Conservation (phyloP, 257 asterid genomes). For the Handroanthus guayacan region DNA sequence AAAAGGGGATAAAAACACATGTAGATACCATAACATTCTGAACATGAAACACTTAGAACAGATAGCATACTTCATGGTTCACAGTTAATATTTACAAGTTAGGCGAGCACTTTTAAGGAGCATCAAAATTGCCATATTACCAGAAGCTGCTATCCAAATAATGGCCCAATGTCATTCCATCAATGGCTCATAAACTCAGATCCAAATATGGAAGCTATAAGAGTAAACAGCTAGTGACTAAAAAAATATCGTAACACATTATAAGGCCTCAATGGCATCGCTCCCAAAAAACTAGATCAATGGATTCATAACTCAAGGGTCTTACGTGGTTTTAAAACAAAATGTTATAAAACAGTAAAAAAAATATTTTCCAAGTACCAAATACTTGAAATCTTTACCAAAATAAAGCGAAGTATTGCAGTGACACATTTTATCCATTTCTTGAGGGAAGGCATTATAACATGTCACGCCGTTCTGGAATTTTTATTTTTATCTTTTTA, state of each 20-base stretch:
- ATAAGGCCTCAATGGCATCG: neutral
- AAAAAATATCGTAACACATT: neutral
- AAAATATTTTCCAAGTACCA: too few species aligned
- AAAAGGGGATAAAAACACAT: neutral
- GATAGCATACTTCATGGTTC: neutral
- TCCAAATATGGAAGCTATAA: neutral
- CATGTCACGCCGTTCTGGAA: too few species aligned
- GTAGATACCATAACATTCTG: neutral
- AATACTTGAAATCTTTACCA: too few species aligned
- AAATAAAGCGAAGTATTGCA: too few species aligned
- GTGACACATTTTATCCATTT: too few species aligned
- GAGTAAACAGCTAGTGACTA: neutral
- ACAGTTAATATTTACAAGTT: neutral
- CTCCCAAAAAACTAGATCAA: neutral
- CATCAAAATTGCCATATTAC: neutral
- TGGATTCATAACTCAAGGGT: neutral
- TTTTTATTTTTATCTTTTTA: too few species aligned
- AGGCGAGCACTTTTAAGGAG: conserved; percentile 1
- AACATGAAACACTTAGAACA: neutral
- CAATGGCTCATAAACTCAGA: neutral
- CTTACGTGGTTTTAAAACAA: too few species aligned
- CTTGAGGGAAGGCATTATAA: too few species aligned
- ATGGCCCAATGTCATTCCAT: neutral
- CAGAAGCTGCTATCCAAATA: neutral
- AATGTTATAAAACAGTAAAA: too few species aligned